A percentile compares a stretch with the other conserved stretches of the same genome.
Conservation (phyloP, 2,329 filamentous ascomycete species). For the Cercospora canescens region DNA sequence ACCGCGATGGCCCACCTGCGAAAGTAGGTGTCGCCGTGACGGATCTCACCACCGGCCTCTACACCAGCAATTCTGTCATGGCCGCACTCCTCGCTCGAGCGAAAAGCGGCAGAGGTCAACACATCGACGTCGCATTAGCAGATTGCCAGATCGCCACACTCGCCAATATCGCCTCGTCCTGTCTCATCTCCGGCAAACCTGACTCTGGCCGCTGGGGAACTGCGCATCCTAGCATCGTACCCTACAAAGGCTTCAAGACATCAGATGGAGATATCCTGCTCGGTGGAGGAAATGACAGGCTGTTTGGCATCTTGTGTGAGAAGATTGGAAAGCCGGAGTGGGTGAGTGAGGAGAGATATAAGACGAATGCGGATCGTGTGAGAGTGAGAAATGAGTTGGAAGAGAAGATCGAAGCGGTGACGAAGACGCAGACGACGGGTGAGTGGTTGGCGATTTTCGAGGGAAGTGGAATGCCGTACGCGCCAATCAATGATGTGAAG, state of each 20-base stretch:
- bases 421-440: slow-evolving; percentile 73
- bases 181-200: slow-evolving; percentile 80
- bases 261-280: slow-evolving; percentile 63
- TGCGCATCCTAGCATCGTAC: slow-evolving; percentile 96
- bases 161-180: slow-evolving; percentile 93
- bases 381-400: slow-evolving; percentile 77
- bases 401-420: slow-evolving; percentile 72
- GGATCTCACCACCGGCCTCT: slow-evolving; percentile 90
- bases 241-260: slow-evolving; percentile 79
- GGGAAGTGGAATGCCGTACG: slow-evolving; percentile 90
- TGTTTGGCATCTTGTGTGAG: slow-evolving; percentile 62
- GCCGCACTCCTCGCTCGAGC: slow-evolving; percentile 78
- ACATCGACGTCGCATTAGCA: slow-evolving; percentile 86
- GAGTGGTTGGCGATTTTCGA: slow-evolving; percentile 88
- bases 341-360: slow-evolving; percentile 57
- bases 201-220: slow-evolving; percentile 94
- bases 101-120: slow-evolving; percentile 78
- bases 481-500: slow-evolving; percentile 91
- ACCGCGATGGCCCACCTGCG: slow-evolving; percentile 82
- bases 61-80: slow-evolving; percentile 94
- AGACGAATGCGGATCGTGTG: slow-evolving; percentile 61
- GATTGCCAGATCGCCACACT: slow-evolving; percentile 95
- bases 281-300: slow-evolving; percentile 63
- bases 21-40: slow-evolving; percentile 98
- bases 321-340: slow-evolving; percentile 59